Evolutionary conservation across 495 filamentous ascomycete genomes (phyloP).

Genomic region (Xylaria intraflava): DNA sequence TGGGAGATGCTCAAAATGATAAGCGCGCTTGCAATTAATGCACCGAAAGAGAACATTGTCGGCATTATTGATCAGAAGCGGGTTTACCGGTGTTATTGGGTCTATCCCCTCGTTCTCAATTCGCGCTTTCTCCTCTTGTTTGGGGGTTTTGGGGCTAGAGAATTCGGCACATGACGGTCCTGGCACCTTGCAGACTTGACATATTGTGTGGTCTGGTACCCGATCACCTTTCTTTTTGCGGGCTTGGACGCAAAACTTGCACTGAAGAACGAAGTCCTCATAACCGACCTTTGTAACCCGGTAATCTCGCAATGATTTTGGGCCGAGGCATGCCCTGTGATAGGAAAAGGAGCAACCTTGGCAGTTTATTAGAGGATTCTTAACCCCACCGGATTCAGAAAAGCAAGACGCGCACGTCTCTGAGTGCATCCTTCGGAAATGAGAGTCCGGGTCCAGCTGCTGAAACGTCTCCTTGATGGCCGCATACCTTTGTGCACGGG

Average conservation of each 20-base stretch:
- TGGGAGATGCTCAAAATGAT: conserved; percentile 76
- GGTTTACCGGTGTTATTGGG: conserved; percentile 58
- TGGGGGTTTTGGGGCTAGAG: conserved; percentile 55
- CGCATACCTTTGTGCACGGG: conserved; percentile 42
- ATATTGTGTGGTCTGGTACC: conserved; percentile 62
- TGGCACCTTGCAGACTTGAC: conserved; percentile 56
- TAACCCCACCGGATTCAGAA: conserved; percentile 36
- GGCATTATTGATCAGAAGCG: conserved; percentile 61
- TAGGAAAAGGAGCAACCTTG: conserved; percentile 84
- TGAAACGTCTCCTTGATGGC: conserved; percentile 66
- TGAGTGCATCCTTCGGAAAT: conserved; percentile 63
- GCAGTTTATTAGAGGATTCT: conserved; percentile 68
- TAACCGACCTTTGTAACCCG: conserved; percentile 84
- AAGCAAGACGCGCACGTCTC: conserved; percentile 65
- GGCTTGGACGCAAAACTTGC: conserved; percentile 69
- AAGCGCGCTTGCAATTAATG: conserved; percentile 64
- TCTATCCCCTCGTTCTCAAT: conserved; percentile 71
- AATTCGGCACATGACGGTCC: conserved; percentile 66
- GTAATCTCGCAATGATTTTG: conserved; percentile 68
- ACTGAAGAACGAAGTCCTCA: conserved; percentile 81
- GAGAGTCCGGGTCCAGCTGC: conserved; percentile 39
- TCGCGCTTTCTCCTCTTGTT: conserved; percentile 75
- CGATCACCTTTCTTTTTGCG: conserved; percentile 58
- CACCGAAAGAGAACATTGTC: conserved; percentile 81
- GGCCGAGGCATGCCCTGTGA: conserved; percentile 74